Base-by-base conservation (phyloP, 768 basidiomycete genomes). In the Pulveroboletus sp. region DNA sequence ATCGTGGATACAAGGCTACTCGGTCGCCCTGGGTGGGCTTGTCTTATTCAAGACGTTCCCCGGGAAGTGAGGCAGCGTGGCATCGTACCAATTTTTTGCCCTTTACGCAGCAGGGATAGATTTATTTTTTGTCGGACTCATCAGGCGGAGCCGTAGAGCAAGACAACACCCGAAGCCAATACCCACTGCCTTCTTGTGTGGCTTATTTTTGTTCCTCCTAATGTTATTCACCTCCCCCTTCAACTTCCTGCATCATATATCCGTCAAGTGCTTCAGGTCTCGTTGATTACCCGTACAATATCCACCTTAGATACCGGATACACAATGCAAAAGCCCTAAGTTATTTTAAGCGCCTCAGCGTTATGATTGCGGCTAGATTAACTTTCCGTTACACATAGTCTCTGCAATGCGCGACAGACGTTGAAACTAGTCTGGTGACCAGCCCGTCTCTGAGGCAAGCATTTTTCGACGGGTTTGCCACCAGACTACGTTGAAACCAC, bases 11-110 rank as follows among this genome's bases (percentile, higher is more conserved):
- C 8, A 60, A 85, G 89, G 94, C 12, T 97, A 96, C 69, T 85
- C 85, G 11, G 80, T 96, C 59, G 94, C 95, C 1, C 74, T 96
- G 5, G 81, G 74, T 39, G 93, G 93, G 24, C 78, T 96, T 19
- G 68, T 97, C 53, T 69, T 93, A 44, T 95, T 87, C 79, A 94
- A 88, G 75, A 87, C 86, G 0, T 76, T 80, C 5, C 77, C 83
- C 6, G 73, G 77, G 37, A 87, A 86, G 63, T 86, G 57, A 58
- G 32, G 29, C 40, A 9, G 26, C 34, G 30, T 14, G 6, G 27
- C 14, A 19, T 20, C 4, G 13, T 16, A 23, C 23, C 16, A 24
- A 23, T 7, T 27, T 19, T 17, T 22, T 9, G 20, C 48, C 6
- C 4, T 20, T 9, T 24, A n/a, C n/a, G n/a, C 17, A 29, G 14